phyloP scores from a whole-genome alignment of 1,284 basidiomycete genomes.

The Ganoderma boninense region DNA sequence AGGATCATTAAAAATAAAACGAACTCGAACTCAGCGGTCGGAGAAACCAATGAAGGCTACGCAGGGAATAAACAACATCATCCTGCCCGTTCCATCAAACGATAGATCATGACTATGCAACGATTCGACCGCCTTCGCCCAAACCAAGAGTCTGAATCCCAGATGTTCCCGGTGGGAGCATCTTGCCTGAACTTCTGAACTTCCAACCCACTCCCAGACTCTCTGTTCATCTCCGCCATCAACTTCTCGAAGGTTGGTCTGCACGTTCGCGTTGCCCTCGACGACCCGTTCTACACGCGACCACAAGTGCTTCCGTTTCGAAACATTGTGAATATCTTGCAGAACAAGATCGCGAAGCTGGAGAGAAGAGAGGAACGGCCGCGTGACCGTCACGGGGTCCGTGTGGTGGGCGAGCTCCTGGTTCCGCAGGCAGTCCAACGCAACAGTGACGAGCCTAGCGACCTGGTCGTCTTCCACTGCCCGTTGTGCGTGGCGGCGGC shows the following conservation, averaged over 20 bases:
- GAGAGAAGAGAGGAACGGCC: conserved; percentile 86
- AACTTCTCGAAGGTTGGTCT: conserved; percentile 88
- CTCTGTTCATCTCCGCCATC: conserved; percentile 88
- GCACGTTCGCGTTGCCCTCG: conserved; percentile 95
- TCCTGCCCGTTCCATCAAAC: neutral
- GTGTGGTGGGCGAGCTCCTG: conserved; percentile 88
- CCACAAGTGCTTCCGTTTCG: conserved; percentile 82
- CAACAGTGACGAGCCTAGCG: conserved; percentile 80
- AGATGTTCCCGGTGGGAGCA: conserved; percentile 32
- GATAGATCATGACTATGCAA: conserved; percentile 30
- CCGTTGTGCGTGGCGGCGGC: conserved; percentile 56
- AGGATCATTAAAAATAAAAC: conserved; percentile 4
- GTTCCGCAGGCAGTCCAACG: conserved; percentile 84
- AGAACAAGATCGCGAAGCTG: conserved; percentile 93
- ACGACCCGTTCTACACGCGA: conserved; percentile 86
- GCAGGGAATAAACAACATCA: conserved; percentile 15
- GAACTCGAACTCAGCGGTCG: neutral
- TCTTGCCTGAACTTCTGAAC: conserved; percentile 49
- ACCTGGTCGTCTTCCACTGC: conserved; percentile 76
- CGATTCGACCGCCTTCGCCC: conserved; percentile 35
- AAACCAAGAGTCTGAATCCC: conserved; percentile 31
- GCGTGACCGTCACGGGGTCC: conserved; percentile 82
- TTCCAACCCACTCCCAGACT: conserved; percentile 86
- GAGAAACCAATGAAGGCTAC: conserved; percentile 2
- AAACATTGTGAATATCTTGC: conserved; percentile 81